phyloP scores from a whole-genome alignment of 2,329 filamentous ascomycete genomes.

The Fusarium succisae region DNA sequence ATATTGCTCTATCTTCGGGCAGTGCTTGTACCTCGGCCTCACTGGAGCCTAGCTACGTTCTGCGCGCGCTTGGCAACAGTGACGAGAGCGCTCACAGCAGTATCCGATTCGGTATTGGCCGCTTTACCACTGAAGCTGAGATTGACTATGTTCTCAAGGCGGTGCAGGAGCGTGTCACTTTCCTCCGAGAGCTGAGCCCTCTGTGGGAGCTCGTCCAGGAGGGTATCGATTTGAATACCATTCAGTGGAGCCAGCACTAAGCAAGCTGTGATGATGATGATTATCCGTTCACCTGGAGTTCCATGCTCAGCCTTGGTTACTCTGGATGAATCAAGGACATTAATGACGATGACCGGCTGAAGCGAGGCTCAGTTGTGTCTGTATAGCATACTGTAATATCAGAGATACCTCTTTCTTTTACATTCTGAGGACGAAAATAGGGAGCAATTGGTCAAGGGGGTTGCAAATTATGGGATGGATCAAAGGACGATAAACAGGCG shows the following conservation, averaged over 20 bases:
- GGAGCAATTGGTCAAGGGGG: constrained; percentile 37
- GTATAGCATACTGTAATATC: constrained; percentile 48
- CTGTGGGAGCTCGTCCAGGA: constrained; percentile 98
- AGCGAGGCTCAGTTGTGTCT: constrained; percentile 40
- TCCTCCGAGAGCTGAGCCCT: constrained; percentile 93
- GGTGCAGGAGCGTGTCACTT: constrained; percentile 87
- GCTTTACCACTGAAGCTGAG: constrained; percentile 94
- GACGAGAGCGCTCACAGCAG: constrained; percentile 98
- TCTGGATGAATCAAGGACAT: constrained; percentile 4
- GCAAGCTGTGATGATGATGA: constrained; percentile 1
- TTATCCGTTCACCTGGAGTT: not conserved
- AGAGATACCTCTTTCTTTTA: constrained; percentile 47
- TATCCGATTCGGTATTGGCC: constrained; percentile 96
- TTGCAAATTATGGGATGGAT: constrained; percentile 30
- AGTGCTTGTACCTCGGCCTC: constrained; percentile 98
- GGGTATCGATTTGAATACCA: constrained; percentile 92
- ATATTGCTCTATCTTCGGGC: constrained; percentile 95
- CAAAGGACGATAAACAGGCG: constrained; percentile 17
- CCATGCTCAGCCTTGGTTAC: not conserved
- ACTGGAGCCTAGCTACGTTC: constrained; percentile 93
- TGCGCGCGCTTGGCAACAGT: constrained; percentile 92
- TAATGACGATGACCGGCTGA: constrained; percentile 28
- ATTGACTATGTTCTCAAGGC: constrained; percentile 98
- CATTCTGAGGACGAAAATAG: constrained; percentile 34
- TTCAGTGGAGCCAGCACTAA: constrained; percentile 98